Evolutionary conservation across 768 basidiomycete species (phyloP).

Genomic region (Hericium rajendrae): DNA sequence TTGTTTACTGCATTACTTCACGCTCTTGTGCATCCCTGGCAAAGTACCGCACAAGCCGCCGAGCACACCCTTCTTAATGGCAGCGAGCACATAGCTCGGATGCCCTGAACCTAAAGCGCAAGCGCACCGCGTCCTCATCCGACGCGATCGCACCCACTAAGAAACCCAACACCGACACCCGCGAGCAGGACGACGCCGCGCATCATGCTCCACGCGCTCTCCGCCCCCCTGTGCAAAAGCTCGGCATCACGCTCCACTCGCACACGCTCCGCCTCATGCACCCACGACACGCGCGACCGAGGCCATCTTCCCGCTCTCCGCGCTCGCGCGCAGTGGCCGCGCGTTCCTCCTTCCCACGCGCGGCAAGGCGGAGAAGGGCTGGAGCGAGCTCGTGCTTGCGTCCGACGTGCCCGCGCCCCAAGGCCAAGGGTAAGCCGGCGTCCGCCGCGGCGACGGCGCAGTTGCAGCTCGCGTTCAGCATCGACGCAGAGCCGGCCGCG

Average conservation of each 20-base stretch:
- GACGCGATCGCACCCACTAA: not conserved
- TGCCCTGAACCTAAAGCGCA: not conserved
- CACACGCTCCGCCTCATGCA: slow-evolving; percentile 43
- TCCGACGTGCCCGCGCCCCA: too few species aligned
- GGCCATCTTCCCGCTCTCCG: slow-evolving; percentile 15
- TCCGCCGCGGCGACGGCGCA: too few species aligned
- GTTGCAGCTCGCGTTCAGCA: too few species aligned
- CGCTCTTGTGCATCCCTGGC: slow-evolving; percentile 59
- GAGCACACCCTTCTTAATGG: not conserved
- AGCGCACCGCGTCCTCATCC: not conserved
- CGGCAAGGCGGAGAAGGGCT: too few species aligned
- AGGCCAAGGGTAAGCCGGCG: too few species aligned
- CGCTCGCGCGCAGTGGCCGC: too few species aligned
- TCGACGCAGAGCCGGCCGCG: too few species aligned
- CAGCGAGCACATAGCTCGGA: not conserved
- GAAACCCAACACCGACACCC: not conserved
- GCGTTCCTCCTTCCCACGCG: too few species aligned
- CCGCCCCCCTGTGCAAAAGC: slow-evolving; percentile 67
- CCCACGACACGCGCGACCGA: slow-evolving; percentile 39
- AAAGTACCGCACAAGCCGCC: not conserved
- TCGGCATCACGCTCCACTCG: slow-evolving; percentile 50
- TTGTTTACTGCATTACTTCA: slow-evolving; percentile 92
- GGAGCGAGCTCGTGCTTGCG: too few species aligned
- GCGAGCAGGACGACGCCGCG: slow-evolving; percentile 28
- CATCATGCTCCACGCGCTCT: slow-evolving; percentile 53